phyloP scores from a whole-genome alignment of 2,329 filamentous ascomycete genomes.

The Fusarium dlaminii region DNA sequence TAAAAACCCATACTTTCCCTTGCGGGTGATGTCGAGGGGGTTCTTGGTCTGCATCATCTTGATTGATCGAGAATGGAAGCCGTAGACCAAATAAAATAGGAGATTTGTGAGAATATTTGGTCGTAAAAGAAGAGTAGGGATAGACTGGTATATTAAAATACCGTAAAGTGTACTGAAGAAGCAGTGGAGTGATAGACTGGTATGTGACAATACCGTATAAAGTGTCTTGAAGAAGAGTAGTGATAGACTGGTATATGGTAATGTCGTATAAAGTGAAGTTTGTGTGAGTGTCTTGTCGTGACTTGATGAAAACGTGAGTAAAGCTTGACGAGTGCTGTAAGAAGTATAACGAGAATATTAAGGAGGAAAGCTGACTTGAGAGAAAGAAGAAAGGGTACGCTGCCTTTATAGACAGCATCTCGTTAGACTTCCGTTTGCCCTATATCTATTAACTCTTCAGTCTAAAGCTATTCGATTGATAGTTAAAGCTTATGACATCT shows the following conservation, averaged over 20 bases:
- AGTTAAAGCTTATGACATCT: too few relatives aligned
- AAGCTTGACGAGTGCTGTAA: neutral
- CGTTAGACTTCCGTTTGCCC: neutral
- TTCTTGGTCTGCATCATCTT: neutral
- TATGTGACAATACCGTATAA: neutral
- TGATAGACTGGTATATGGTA: neutral
- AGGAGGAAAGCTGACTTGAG: neutral
- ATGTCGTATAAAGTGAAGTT: neutral
- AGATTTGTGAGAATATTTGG: neutral
- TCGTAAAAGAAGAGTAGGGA: neutral
- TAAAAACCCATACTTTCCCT: neutral
- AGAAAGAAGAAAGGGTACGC: neutral
- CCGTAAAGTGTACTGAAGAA: neutral
- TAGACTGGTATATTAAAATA: neutral
- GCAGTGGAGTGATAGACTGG: neutral
- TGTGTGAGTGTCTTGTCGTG: neutral
- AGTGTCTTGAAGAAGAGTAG: neutral
- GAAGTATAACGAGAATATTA: neutral
- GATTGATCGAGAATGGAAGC: neutral
- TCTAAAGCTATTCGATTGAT: too few relatives aligned
- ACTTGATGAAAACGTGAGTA: neutral
- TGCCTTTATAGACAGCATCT: neutral
- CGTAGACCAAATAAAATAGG: too few relatives aligned
- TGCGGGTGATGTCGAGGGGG: neutral
- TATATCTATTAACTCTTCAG: neutral